Base-by-base conservation (phyloP, 768 basidiomycete species). In the Sutorius australiensis region DNA sequence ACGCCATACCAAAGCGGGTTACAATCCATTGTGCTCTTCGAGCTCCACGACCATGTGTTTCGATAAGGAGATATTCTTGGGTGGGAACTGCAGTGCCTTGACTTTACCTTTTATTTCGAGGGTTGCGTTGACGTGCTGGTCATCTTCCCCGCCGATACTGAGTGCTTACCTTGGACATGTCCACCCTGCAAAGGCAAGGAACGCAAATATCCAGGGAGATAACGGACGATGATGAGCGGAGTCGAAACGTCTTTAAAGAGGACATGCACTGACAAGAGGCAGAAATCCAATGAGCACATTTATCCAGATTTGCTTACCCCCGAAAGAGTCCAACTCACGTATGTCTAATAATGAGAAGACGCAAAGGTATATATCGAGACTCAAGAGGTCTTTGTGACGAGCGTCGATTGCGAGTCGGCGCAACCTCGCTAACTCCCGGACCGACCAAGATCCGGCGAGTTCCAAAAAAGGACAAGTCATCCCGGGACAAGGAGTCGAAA, bases 41-140 rank as follows among this genome's bases (percentile, higher is more conserved):
- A 43, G 42, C 39, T 11, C 47, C 47, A 52, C 28, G 50, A 21
- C 40, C 61, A 46, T 47, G 58, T 40, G 54, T 12, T n/a, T 38
- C 33, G 61, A 63, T 60, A 60, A 63, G 41, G 37, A 31, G 61
- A 50, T 63, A 62, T 62, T 63, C 58, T 57, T 60, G 58, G 57
- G 44, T 42, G 30, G 31, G 24, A 48, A 43, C 21, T 36, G 21
- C 46, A 11, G 21, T 14, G 21, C 12, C 34, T 19, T 12, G 33
- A 38, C 8, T 13, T 36, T 14, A n/a, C 31, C 16, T 38, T 27
- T 41, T 21, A 10, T 46, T 46, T 40, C 27, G 27, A 21, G n/a
- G 56, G 44, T 31, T 16, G 16, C 33, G 41, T 55, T 57, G 50
- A 50, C 16, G 21, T 32, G 41, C 60, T 54, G 48, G 47, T 49